Percentiles rank a stretch among this genome's conserved stretches.
phyloP scores from a whole-genome alignment of 148 eudicot genomes.

The Nepenthes mirabilis region DNA sequence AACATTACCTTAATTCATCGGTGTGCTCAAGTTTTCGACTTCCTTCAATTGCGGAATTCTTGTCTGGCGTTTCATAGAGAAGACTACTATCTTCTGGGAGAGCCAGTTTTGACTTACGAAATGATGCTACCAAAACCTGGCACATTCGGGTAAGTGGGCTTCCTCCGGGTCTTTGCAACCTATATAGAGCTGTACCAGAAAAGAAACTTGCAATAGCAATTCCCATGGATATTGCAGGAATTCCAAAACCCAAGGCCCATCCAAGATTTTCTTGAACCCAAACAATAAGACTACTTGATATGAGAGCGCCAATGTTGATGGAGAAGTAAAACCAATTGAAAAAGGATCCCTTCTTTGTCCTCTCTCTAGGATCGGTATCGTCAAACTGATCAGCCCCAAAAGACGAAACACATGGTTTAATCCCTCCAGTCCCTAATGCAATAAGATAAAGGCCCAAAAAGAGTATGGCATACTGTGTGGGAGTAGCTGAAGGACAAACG shows the following conservation, averaged over 20 bases:
- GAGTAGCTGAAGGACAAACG: conserved; percentile 35
- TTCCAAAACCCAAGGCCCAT: conserved; percentile 63
- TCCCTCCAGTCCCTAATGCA: conserved; percentile 47
- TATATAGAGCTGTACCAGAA: conserved; percentile 39
- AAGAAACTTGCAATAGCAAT: conserved; percentile 50
- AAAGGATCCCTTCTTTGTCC: conserved; percentile 51
- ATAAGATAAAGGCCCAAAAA: conserved; percentile 38
- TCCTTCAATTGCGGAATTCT: conserved; percentile 41
- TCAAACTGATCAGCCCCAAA: conserved; percentile 65
- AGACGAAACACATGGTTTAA: conserved; percentile 46
- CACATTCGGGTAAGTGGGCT: conserved; percentile 61
- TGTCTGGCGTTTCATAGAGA: conserved; percentile 38
- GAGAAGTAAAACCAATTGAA: conserved; percentile 64
- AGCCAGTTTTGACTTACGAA: conserved; percentile 26
- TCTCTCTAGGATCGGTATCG: conserved; percentile 48
- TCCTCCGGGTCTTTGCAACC: conserved; percentile 61
- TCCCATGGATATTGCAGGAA: conserved; percentile 51
- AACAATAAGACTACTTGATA: conserved; percentile 46
- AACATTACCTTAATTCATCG: conserved; percentile 40
- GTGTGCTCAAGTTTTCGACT: conserved; percentile 56
- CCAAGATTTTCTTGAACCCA: conserved; percentile 63
- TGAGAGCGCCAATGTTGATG: conserved; percentile 44
- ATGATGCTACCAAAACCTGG: conserved; percentile 52
- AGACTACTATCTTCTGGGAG: conserved; percentile 33
- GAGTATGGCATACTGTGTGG: conserved; percentile 29